phyloP scores from a whole-genome alignment of 345 rosid genomes.

The Acer negundo region DNA sequence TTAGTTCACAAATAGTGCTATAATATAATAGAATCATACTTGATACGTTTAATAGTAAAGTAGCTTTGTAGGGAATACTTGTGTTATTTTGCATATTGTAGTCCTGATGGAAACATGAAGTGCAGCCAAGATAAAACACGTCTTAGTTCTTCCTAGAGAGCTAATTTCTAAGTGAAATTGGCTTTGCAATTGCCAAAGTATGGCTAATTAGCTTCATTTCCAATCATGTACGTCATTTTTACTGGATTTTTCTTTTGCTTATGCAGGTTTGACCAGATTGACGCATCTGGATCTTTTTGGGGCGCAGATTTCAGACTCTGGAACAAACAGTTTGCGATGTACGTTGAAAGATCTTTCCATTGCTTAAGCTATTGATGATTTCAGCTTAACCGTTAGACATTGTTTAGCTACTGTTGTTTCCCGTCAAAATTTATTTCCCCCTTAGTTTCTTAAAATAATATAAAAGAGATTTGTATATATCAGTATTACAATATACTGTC shows the following conservation, averaged over 20 bases:
- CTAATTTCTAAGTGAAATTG: not conserved
- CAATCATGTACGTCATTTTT: not conserved
- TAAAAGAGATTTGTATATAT: not conserved
- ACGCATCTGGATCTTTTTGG: conserved; percentile 71
- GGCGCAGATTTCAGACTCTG: conserved; percentile 77
- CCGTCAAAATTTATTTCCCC: not conserved
- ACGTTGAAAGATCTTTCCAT: conserved; percentile 4
- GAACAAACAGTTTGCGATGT: conserved; percentile 52
- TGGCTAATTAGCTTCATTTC: not conserved
- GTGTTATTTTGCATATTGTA: not conserved
- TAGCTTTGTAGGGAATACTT: not conserved
- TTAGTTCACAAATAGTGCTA: not conserved
- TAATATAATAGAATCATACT: not conserved
- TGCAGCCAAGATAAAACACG: not conserved
- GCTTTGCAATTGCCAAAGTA: not conserved
- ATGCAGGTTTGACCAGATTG: conserved; percentile 59
- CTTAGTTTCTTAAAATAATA: no score
- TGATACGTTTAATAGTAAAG: not conserved
- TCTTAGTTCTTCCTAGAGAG: not conserved
- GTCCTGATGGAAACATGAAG: not conserved
- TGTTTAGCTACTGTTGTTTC: not conserved
- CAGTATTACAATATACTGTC: not conserved
- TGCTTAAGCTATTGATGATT: not conserved
- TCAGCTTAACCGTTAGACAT: not conserved
- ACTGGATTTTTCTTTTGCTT: not conserved